These are phyloP conservation scores for Effrenium voratum DNA, from an alignment of 73 alveolate species.

Conservation along the genomic window DNA sequence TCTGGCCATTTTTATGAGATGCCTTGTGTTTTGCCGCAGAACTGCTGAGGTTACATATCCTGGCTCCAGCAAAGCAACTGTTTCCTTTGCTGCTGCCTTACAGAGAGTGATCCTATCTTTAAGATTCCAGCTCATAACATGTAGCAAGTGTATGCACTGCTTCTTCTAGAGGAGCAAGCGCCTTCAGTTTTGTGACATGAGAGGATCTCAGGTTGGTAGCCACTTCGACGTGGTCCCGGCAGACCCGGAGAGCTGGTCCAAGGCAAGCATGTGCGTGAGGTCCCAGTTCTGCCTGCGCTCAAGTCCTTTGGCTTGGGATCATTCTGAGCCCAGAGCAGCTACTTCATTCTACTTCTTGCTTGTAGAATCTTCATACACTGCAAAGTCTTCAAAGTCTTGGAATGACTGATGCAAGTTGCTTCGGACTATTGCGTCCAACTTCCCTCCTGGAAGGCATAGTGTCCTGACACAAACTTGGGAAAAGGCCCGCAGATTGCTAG, in stretches of 20 bases:
- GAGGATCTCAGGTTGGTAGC: slow-evolving; percentile 52
- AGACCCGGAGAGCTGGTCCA: slow-evolving; percentile 78
- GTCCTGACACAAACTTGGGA: too few relatives aligned
- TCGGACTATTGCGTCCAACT: too few relatives aligned
- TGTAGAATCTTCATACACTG: background rate
- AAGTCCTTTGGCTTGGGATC: too few relatives aligned
- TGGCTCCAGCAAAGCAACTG: background rate
- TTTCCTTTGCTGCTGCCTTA: background rate
- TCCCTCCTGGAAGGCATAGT: too few relatives aligned
- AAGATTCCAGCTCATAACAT: background rate
- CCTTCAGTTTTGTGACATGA: background rate
- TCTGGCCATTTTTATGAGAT: background rate
- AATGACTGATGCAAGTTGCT: too few relatives aligned
- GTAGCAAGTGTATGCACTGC: too few relatives aligned
- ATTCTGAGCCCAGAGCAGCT: too few relatives aligned
- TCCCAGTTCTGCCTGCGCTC: too few relatives aligned
- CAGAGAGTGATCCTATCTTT: background rate
- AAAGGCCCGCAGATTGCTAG: too few relatives aligned
- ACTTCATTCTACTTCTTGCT: background rate
- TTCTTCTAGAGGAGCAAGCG: background rate
- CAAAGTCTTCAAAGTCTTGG: background rate
- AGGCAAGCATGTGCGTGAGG: too few relatives aligned
- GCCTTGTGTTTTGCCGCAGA: background rate
- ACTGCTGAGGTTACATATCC: slow-evolving; percentile 40
- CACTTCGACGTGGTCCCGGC: slow-evolving; percentile 90